Evolutionary conservation across 805 yeast genomes (phyloP).

Genomic region (Peterozyma toletana): DNA sequence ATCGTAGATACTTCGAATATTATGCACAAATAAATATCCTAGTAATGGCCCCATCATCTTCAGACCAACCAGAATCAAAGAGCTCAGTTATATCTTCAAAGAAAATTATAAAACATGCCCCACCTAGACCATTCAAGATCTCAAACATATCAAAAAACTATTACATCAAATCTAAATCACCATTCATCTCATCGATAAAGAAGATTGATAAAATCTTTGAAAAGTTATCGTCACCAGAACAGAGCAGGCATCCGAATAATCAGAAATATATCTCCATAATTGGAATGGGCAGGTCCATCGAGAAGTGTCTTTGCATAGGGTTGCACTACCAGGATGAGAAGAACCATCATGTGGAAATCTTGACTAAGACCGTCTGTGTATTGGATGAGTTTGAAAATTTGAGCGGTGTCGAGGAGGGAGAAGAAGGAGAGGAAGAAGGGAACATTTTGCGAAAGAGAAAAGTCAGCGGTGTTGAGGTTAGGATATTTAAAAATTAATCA

Average conservation of each 20-base stretch:
- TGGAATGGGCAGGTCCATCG: slow-evolving; percentile 75
- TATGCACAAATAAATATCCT: too few relatives aligned
- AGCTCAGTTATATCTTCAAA: not conserved
- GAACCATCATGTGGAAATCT: slow-evolving; percentile 46
- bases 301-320: slow-evolving; percentile 56
- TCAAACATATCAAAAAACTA: slow-evolving; percentile 41
- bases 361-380: slow-evolving; percentile 61
- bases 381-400: slow-evolving; percentile 52
- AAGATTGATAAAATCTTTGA: slow-evolving; percentile 47
- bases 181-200: slow-evolving; percentile 68
- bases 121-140: slow-evolving; percentile 35
- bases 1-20: too few relatives aligned
- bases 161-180: slow-evolving; percentile 58
- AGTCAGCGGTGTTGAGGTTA: slow-evolving; percentile 40
- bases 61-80: too few relatives aligned
- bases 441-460: slow-evolving; percentile 31
- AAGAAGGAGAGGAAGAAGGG: slow-evolving; percentile 24
- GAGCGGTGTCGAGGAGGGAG: slow-evolving; percentile 8
- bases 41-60: too few relatives aligned
- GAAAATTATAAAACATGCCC: slow-evolving; percentile 46
- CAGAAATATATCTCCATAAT: slow-evolving; percentile 39
- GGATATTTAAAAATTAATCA: slow-evolving; percentile 24
- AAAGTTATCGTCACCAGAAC: slow-evolving; percentile 33
- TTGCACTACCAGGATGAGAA: slow-evolving; percentile 46
- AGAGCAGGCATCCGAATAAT: slow-evolving; percentile 18